These are phyloP conservation scores for Lasiosphaeris hirsuta DNA, from an alignment of 495 filamentous ascomycete species.

Conservation along the genomic window DNA sequence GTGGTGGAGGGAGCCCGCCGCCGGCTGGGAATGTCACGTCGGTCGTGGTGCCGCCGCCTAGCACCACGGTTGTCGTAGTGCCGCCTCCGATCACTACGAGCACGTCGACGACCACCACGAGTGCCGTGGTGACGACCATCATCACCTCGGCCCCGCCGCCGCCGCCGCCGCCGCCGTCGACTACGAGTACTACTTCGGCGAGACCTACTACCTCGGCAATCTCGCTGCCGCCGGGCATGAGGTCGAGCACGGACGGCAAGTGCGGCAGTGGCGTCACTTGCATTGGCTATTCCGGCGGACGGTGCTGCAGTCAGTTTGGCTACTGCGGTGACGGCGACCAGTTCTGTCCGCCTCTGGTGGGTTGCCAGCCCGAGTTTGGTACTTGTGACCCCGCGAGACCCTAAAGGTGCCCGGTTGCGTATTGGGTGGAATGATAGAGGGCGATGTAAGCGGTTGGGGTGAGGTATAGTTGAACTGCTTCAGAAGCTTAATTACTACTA, in stretches of 20 bases:
- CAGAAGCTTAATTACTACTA: too few relatives aligned
- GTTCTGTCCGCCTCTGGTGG: constrained; percentile 41
- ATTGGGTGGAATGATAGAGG: too few relatives aligned
- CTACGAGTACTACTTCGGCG: background rate
- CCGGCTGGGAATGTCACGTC: constrained; percentile 14
- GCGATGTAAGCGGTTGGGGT: too few relatives aligned
- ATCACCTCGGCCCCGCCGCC: constrained; percentile 1
- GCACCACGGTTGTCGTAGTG: background rate
- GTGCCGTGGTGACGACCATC: constrained; percentile 1
- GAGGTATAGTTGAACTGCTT: too few relatives aligned
- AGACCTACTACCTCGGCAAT: constrained; percentile 11
- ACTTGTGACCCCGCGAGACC: constrained; percentile 24
- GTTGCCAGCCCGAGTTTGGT: constrained; percentile 33
- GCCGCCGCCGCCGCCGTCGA: background rate
- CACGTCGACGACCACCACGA: constrained; percentile 7
- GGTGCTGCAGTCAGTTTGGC: constrained; percentile 39
- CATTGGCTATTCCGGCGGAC: constrained; percentile 23
- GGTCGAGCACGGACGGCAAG: constrained; percentile 24
- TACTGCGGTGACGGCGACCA: constrained; percentile 42
- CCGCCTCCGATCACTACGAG: background rate
- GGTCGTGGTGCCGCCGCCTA: background rate
- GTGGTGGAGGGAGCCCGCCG: background rate
- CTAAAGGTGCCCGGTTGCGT: background rate
- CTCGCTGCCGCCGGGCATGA: constrained; percentile 20
- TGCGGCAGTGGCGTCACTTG: constrained; percentile 30